A percentile compares a stretch with the other conserved stretches of the same genome.
Evolutionary conservation across 768 basidiomycete genomes (phyloP).

Genomic region (Suillus alpinus): DNA sequence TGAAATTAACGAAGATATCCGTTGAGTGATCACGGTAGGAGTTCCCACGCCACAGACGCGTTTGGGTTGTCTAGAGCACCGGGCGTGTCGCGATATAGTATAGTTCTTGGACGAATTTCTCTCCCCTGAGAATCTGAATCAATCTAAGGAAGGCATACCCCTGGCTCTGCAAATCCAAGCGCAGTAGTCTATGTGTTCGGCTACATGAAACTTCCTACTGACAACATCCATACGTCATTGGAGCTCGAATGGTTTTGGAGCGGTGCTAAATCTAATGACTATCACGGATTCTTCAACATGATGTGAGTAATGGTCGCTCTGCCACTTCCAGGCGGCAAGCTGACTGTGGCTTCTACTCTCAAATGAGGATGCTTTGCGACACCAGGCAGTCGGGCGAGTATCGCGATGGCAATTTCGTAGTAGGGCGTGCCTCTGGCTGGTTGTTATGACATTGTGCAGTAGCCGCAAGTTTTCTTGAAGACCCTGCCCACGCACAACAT

Average conservation of each 20-base stretch:
- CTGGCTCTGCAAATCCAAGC: background rate
- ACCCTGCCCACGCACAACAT: background rate
- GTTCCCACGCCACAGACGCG: conserved; percentile 1
- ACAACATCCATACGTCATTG: background rate
- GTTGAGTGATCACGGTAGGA: background rate
- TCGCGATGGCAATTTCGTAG: background rate
- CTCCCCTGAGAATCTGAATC: background rate
- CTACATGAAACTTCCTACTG: background rate
- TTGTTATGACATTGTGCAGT: background rate
- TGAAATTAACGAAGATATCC: background rate
- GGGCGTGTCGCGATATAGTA: background rate
- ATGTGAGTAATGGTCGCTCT: background rate
- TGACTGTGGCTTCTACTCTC: background rate
- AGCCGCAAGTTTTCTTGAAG: background rate
- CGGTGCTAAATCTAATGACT: background rate
- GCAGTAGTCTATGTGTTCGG: no score
- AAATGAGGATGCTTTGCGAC: background rate
- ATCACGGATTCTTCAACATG: background rate
- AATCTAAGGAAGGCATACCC: background rate
- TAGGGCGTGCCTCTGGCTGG: no score
- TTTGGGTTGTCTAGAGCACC: background rate
- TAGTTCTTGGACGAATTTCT: background rate
- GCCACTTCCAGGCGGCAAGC: background rate
- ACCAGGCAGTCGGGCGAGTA: background rate
- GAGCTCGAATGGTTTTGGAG: background rate